Percentiles rank a stretch among this genome's conserved stretches.
Evolutionary conservation across 2,329 filamentous ascomycete genomes (phyloP).

Genomic region (Fusarium duplospermum): DNA sequence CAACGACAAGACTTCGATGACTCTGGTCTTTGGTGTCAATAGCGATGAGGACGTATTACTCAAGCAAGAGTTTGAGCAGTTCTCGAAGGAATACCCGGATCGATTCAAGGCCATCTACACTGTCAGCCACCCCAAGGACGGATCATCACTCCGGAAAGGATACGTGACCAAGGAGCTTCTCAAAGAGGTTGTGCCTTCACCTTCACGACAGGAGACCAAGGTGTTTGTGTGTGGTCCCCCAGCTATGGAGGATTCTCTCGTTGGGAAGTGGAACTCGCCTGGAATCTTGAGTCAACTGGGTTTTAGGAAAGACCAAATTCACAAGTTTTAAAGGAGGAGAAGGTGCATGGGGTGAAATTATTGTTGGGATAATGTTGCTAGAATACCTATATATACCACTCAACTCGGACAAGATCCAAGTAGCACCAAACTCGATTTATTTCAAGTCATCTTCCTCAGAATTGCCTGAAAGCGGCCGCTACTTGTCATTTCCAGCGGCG

Average conservation of each 20-base stretch:
- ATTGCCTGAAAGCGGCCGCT: fast-evolving
- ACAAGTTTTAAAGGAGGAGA: slow-evolving; percentile 61
- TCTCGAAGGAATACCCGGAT: slow-evolving; percentile 62
- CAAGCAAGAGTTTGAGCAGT: slow-evolving; percentile 65
- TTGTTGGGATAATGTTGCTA: background rate
- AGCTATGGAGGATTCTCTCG: slow-evolving; percentile 70
- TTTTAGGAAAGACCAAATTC: slow-evolving; percentile 66
- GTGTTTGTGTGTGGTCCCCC: slow-evolving; percentile 78
- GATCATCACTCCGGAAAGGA: slow-evolving; percentile 61
- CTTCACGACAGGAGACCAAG: slow-evolving; percentile 57
- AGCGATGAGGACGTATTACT: slow-evolving; percentile 70
- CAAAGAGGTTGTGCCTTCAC: slow-evolving; percentile 57
- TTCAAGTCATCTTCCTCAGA: background rate
- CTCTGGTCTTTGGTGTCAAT: slow-evolving; percentile 75
- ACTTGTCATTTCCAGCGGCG: background rate
- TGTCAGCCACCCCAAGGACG: slow-evolving; percentile 60
- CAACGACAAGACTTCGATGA: slow-evolving; percentile 70
- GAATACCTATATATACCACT: background rate
- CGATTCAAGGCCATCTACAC: slow-evolving; percentile 70
- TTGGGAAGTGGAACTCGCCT: slow-evolving; percentile 55
- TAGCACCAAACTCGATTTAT: background rate
- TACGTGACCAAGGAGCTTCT: slow-evolving; percentile 69
- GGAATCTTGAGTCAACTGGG: slow-evolving; percentile 69
- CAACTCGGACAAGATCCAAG: background rate
- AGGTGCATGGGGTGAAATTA: background rate